phyloP scores from a whole-genome alignment of 1,284 basidiomycete species.

The Stereum hirsutum region DNA sequence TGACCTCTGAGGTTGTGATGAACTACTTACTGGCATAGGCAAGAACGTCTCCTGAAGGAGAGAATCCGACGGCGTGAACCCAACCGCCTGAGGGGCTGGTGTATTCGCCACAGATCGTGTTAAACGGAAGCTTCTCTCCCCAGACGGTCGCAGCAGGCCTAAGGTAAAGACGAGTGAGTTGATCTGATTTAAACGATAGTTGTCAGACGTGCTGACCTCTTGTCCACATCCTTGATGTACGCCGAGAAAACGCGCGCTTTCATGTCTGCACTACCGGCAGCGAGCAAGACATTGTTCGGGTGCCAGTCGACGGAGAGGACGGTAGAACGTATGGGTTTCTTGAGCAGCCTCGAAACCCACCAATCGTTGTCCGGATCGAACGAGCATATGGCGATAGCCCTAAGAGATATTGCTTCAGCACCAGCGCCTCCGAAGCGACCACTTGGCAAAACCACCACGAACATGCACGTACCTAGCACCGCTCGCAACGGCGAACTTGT shows the following conservation, averaged over 20 bases:
- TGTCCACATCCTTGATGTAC: conserved; percentile 91
- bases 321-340: conserved; percentile 79
- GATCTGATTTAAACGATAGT: not conserved
- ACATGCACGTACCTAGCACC: conserved; percentile 71
- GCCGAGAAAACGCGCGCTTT: conserved; percentile 98
- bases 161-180: conserved; percentile 3
- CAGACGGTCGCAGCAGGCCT: conserved; percentile 89
- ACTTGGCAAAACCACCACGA: not conserved
- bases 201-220: conserved; percentile 45
- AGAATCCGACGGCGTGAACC: conserved; percentile 96
- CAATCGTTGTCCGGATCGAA: conserved; percentile 97
- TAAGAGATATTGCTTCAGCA: conserved; percentile 18
- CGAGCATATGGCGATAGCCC: conserved; percentile 89
- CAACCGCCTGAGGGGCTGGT: conserved; percentile 85
- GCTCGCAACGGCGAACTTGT: conserved; percentile 98
- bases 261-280: conserved; percentile 91
- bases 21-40: conserved; percentile 79
- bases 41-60: conserved; percentile 86
- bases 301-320: conserved; percentile 97
- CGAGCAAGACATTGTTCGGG: conserved; percentile 87
- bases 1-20: conserved; percentile 2
- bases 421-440: not conserved
- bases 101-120: conserved; percentile 95
- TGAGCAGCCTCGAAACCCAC: conserved; percentile 98
- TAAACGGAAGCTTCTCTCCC: conserved; percentile 97